Conservation (phyloP, 768 basidiomycete genomes). For the Leccinum sublutescens region DNA sequence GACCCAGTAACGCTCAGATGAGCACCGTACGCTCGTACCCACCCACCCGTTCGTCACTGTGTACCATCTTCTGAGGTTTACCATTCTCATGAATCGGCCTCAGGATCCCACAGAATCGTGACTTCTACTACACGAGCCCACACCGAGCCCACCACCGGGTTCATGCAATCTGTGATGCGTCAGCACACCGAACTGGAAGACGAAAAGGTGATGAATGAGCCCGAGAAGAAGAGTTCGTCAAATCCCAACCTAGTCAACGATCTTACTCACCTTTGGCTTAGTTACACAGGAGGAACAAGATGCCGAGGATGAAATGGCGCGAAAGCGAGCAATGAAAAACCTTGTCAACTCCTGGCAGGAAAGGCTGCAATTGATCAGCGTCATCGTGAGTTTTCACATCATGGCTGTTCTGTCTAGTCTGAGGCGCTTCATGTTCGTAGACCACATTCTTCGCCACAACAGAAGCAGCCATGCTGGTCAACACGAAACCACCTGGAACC, state of each 20-base stretch:
- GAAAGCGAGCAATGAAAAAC: constrained; percentile 45
- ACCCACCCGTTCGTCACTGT: constrained; percentile 4
- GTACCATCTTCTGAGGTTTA: not conserved
- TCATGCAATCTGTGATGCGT: constrained; percentile 24
- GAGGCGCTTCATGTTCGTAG: constrained; percentile 28
- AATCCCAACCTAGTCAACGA: not conserved
- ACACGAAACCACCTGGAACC: constrained; percentile 33
- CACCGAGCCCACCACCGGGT: constrained; percentile 22
- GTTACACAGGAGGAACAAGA: constrained; percentile 53
- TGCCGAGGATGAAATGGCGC: constrained; percentile 43
- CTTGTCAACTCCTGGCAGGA: constrained; percentile 64
- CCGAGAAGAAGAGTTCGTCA: constrained; percentile 22
- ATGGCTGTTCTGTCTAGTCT: not conserved
- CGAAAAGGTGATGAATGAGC: constrained; percentile 11
- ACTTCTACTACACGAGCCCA: constrained; percentile 10
- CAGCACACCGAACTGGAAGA: constrained; percentile 7
- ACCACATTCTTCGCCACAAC: constrained; percentile 63
- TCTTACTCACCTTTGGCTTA: constrained; percentile 12
- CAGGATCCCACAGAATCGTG: constrained; percentile 16
- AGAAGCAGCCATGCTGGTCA: constrained; percentile 52
- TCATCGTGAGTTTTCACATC: constrained; percentile 44
- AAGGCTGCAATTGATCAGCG: constrained; percentile 56
- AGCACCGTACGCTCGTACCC: constrained; percentile 9
- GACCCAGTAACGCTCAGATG: constrained; percentile 8
- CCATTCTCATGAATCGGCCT: not conserved